Evolutionary conservation across 768 basidiomycete species (phyloP).

Genomic region (Cystofilobasidium macerans): DNA sequence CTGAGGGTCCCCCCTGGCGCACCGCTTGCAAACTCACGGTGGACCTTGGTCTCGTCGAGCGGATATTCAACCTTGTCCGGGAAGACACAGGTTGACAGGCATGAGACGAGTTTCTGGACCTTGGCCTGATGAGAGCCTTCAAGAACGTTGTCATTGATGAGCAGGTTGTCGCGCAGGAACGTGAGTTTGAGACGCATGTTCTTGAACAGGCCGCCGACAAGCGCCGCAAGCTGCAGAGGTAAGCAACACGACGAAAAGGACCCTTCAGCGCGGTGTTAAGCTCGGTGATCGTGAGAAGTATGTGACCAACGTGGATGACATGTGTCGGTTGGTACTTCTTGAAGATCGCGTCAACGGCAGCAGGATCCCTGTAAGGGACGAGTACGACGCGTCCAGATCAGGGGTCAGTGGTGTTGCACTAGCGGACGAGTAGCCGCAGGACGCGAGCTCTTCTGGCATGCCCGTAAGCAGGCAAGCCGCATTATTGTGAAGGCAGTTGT

Average conservation of each 20-base stretch:
- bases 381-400: neutral
- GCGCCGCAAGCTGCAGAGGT: conserved; percentile 54
- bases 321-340: conserved; percentile 88
- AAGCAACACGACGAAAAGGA: too few species aligned
- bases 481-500: too few species aligned
- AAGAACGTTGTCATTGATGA: conserved; percentile 91
- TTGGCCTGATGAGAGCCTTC: conserved; percentile 57
- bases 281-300: too few species aligned
- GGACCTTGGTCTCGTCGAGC: conserved; percentile 83
- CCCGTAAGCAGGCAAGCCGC: too few species aligned
- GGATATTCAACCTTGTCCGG: conserved; percentile 91
- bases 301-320: conserved; percentile 59
- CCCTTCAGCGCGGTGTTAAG: too few species aligned
- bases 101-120: conserved; percentile 74
- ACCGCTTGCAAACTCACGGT: conserved; percentile 43
- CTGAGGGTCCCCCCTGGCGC: too few species aligned
- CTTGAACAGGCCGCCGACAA: conserved; percentile 87
- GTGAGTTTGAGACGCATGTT: conserved; percentile 95
- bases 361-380: conserved; percentile 48
- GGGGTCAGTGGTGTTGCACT: too few species aligned
- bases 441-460: too few species aligned
- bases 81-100: conserved; percentile 93
- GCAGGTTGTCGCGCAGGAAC: conserved; percentile 84
- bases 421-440: too few species aligned
- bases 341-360: conserved; percentile 60